Evolutionary conservation across 768 basidiomycete genomes (phyloP), one percentile per base, ranked within the genome.

Genomic region (Xerocomellus chrysenteron): DNA sequence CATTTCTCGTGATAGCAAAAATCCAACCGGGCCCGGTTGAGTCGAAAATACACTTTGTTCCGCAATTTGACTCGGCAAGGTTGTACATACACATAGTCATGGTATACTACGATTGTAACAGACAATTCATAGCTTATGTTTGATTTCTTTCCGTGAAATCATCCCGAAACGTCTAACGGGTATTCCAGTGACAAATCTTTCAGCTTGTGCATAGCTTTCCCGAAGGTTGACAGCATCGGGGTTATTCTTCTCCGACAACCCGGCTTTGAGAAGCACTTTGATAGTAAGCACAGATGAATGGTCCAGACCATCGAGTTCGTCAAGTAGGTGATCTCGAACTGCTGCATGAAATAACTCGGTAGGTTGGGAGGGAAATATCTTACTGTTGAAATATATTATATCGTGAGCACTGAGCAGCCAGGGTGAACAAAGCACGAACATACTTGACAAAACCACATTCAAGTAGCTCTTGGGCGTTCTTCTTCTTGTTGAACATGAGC

Each of bases 171-270:
- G 80, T 57, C 69, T 67, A 1, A 55, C 37, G 11, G 88, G 88
- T 40, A 83, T 70, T 1, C 86, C 87, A 52, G 80, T 86, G 5
- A 78, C 80, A 64, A 88, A 81, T 48, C 81, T 77, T 46, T 80
- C 82, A 4, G 86, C 86, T 72, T 89, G 87, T 12, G 82, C 85
- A 65, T 87, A 87, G 51, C 83, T 85, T 70, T 89, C 87, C 45
- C 87, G 77, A 14, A 88, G 74, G 61, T 86, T 86, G 12, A 82
- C 81, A 4, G 80, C 81, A 65, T 89, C 84, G 3, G 82, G 80
- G 51, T 83, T 72, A 45, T 86, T 86, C 68, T 80, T 84, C 62
- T 87, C 87, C 39, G 80, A 74, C 58, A 86, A 57, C 16, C 82
- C 85, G 8, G 76, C 74, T 50, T 75, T 78, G 39, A 88, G 77